Base-by-base conservation (phyloP, 108 stramenopile genomes). In the Mediolabrus comicus region DNA sequence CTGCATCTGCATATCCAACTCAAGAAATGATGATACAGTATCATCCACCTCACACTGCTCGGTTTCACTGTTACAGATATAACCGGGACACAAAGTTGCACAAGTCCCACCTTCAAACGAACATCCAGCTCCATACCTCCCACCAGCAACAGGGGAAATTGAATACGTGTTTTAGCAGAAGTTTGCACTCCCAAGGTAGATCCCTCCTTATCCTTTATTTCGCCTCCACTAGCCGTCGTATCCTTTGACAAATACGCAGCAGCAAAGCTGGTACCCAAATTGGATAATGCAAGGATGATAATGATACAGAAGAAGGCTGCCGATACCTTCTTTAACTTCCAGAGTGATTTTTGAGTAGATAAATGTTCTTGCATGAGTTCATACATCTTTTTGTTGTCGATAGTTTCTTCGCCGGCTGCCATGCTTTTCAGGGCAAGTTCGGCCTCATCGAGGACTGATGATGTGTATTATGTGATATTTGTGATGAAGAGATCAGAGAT, bases 211-310 rank as follows among this genome's bases (percentile, higher is more conserved):
- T 16, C 11, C 41, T 43, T 43, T 17, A 43, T 17, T n/a, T 49
- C 46, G 1, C 46, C 46, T 7, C 16, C 46, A 49, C 46, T 49
- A 22, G 56, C 6, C 34, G 63, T 64, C 5, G 73, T 74, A 55
- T 86, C 86, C 69, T 84, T 86, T 56, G 81, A 80, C 19, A 86
- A 56, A 25, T 63, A 67, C 1, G 83, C 86, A 7, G 83, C 86
- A 17, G 83, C 83, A 60, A 84, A 82, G 31, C 67, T 65, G 5
- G 86, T 82, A 26, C 71, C 86, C 17, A 86, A 70, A 62, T 83
- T 86, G 32, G 66, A 55, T 25, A 86, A 28, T 9, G 83, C 54
- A 36, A 86, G 39, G 11, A 86, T 17, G 25, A 79, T 57, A 36
- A 78, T 73, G 27, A 86, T 67, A 3, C 69, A 33, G 33, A 26